Base-by-base conservation (phyloP, 208 protist genomes). In the Crithidia thermophila region DNA sequence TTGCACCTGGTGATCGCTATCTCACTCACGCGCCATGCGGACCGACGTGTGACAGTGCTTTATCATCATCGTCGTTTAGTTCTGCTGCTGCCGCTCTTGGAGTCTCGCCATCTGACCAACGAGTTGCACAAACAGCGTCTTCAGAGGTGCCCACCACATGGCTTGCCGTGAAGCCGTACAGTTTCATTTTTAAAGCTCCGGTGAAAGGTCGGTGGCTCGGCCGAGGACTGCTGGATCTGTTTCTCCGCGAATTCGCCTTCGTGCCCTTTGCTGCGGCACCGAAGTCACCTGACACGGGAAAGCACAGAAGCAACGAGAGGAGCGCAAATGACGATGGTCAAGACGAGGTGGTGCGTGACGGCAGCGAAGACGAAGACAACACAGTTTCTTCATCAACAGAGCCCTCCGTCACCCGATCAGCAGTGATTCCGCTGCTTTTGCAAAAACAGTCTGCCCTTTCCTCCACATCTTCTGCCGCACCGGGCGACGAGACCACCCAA, bases 141-240 rank as follows among this genome's bases (percentile, higher is more conserved):
- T 20, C 59, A 21, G 25, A 3, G 25, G 40, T 47, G 21, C 8
- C 33, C 4, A 27, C 25, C 3, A 34, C 62, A 23, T 76, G 79
- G 40, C 57, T 94, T n/a, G 89, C 74, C 11, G 67, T 94, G 50
- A 49, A 30, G 51, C 94, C 96, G 11, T 99, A 99, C 80, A 72
- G 67, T 33, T 91, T 83, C 53, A 77, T 82, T 27, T 98, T 97
- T 62, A 67, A 70, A 27, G 89, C 90, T 8, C 67, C 82, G 20
- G 91, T 85, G 40, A 98, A 98, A 71, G 92, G 94, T 0, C 78
- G 97, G 3, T 99, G 97, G 96, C 59, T 97, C 5, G 93, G 88
- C 16, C 55, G 42, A 3, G 81, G 86, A 2, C 69, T 98, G 18
- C 67, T 98, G 1, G 76, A 80, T 6, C 68, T 98, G 8, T 96